Evolutionary conservation across 352 stramenopile species (phyloP).

Genomic region (Globisporangium polare): DNA sequence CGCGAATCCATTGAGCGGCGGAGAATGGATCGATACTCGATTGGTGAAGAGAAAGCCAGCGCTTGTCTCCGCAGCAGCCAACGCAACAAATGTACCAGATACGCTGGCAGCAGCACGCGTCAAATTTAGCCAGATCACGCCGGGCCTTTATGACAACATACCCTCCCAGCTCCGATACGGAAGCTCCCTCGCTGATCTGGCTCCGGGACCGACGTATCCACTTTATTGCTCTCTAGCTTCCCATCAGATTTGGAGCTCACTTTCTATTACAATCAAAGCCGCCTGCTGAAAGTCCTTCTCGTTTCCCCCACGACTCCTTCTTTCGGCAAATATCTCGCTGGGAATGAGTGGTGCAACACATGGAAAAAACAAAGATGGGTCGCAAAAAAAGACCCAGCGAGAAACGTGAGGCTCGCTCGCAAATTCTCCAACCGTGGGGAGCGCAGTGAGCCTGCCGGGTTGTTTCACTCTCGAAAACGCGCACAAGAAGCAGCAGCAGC

Average conservation of each 20-base stretch:
- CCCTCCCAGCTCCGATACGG: not conserved
- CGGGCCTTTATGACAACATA: not conserved
- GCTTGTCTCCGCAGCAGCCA: too few species aligned
- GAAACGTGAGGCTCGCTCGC: slow-evolving; percentile 6
- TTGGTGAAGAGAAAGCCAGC: too few species aligned
- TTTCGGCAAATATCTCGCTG: not conserved
- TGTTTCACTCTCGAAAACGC: slow-evolving; percentile 17
- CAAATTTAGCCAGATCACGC: not conserved
- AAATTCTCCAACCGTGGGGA: slow-evolving; percentile 15
- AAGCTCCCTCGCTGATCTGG: not conserved
- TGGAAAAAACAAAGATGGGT: slow-evolving; percentile 6
- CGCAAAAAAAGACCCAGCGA: slow-evolving; percentile 1
- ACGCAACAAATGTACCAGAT: not conserved
- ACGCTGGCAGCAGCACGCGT: not conserved
- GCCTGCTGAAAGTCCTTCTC: not conserved
- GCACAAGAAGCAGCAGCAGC: slow-evolving; percentile 3
- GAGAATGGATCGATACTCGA: too few species aligned
- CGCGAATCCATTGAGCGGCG: too few species aligned
- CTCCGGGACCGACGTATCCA: not conserved
- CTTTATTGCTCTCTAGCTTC: slow-evolving; percentile 2
- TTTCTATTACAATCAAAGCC: not conserved
- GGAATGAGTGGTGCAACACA: slow-evolving; percentile 13
- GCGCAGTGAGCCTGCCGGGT: slow-evolving; percentile 1
- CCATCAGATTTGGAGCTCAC: not conserved
- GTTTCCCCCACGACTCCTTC: not conserved